These are phyloP conservation scores for Collybiopsis confluens DNA, from an alignment of 768 basidiomycete species.

Conservation along the genomic window DNA sequence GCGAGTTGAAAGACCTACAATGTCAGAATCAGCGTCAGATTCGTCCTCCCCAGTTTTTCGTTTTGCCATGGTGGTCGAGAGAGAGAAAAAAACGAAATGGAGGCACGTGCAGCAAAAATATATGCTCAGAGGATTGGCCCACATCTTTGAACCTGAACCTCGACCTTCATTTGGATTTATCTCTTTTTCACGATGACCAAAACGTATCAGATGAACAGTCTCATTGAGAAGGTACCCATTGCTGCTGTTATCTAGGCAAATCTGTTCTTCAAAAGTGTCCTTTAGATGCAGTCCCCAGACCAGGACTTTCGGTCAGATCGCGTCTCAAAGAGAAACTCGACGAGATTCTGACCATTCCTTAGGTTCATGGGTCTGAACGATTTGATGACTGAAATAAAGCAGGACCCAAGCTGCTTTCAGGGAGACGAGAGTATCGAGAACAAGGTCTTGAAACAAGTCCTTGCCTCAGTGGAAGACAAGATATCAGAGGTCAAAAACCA, in stretches of 20 bases:
- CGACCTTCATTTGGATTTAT: neutral
- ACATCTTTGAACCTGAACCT: neutral
- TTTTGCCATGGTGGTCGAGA: conserved; percentile 39
- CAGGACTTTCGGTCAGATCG: conserved; percentile 75
- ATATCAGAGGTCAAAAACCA: conserved; percentile 99
- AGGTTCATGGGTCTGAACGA: conserved; percentile 98
- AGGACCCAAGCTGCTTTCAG: conserved; percentile 68
- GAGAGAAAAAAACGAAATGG: neutral
- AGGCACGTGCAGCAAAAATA: neutral
- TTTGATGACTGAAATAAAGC: conserved; percentile 82
- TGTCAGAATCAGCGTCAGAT: conserved; percentile 32
- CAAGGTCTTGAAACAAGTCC: conserved; percentile 79
- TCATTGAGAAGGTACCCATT: conserved; percentile 70
- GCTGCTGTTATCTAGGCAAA: conserved; percentile 3
- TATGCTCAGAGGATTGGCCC: neutral
- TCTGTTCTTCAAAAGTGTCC: conserved; percentile 1
- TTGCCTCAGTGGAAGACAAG: conserved; percentile 86
- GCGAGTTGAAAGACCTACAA: conserved; percentile 16
- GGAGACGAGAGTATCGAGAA: conserved; percentile 85
- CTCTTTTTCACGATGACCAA: conserved; percentile 63
- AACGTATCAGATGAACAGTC: conserved; percentile 77
- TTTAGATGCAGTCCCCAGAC: conserved; percentile 85
- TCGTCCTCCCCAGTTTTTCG: conserved; percentile 42
- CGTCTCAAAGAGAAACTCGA: conserved; percentile 6
- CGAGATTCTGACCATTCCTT: conserved; percentile 14